Conservation (phyloP, 768 basidiomycete species). For the Psilocybe azurescens region DNA sequence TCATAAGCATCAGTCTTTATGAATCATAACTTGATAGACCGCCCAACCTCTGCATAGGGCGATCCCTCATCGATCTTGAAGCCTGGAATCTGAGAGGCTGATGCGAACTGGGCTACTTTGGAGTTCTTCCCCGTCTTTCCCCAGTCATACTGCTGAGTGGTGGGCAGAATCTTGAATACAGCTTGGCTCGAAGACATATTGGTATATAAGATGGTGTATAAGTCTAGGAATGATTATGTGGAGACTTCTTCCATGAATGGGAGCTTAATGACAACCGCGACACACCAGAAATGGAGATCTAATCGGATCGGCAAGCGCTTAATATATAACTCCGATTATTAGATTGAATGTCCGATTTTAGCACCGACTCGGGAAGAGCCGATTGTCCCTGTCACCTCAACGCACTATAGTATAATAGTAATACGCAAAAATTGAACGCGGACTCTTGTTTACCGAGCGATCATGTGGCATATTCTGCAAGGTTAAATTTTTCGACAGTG, state of each 20-base stretch:
- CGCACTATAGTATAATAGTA: too few species aligned
- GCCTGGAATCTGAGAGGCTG: constrained; percentile 60
- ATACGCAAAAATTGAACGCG: too few species aligned
- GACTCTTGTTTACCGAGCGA: too few species aligned
- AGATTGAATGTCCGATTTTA: too few species aligned
- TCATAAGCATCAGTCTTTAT: constrained; percentile 12
- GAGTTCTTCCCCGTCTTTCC: constrained; percentile 82
- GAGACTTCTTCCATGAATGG: background rate
- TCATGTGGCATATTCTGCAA: too few species aligned
- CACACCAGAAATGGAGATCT: background rate
- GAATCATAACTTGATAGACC: background rate
- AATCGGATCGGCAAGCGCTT: background rate
- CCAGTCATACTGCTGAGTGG: constrained; percentile 94
- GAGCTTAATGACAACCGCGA: background rate
- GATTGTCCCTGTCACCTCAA: too few species aligned
- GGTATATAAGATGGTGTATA: background rate
- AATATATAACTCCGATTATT: too few species aligned
- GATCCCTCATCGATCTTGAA: constrained; percentile 72
- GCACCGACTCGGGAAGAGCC: too few species aligned
- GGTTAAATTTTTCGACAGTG: too few species aligned
- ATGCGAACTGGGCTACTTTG: constrained; percentile 88
- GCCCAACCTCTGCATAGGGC: constrained; percentile 93
- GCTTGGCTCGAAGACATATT: constrained; percentile 2
- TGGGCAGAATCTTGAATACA: constrained; percentile 84
- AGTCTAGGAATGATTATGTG: background rate